A percentile compares a stretch with the other conserved stretches of the same genome.
Evolutionary conservation across 2,329 filamentous ascomycete species (phyloP).

Genomic region (Amesomyces nigricolor): DNA sequence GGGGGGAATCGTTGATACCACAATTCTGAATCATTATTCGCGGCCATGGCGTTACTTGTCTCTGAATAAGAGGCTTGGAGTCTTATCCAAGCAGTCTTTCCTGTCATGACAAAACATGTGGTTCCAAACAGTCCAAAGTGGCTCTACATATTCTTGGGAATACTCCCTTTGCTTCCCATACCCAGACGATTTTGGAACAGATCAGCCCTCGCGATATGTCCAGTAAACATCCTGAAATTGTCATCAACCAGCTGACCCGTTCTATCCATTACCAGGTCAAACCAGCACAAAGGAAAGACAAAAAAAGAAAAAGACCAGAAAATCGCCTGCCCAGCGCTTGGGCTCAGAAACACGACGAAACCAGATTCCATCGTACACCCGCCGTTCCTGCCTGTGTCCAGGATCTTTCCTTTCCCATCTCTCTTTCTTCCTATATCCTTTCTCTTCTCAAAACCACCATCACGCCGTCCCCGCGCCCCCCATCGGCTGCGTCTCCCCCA

Average conservation of each 20-base stretch:
- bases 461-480: slow-evolving; percentile 1
- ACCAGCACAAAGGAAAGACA: background rate
- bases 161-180: too few species aligned
- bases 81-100: too few species aligned
- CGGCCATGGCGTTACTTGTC: too few species aligned
- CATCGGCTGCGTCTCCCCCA: slow-evolving; percentile 1
- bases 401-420: background rate
- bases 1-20: too few species aligned
- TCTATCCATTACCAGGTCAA: background rate
- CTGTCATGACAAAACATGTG: too few species aligned
- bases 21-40: too few species aligned
- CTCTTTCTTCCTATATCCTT: background rate
- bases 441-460: background rate
- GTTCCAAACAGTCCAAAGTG: too few species aligned
- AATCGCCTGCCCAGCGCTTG: background rate
- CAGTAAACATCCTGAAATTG: background rate
- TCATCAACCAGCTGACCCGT: background rate
- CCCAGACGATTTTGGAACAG: background rate
- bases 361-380: background rate
- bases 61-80: too few species aligned
- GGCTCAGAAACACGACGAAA: background rate
- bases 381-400: background rate
- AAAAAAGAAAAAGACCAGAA: background rate
- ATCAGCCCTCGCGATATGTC: background rate
- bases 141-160: too few species aligned